Base-by-base conservation (phyloP, 2,329 filamentous ascomycete species). In the Penicillium glabrum region DNA sequence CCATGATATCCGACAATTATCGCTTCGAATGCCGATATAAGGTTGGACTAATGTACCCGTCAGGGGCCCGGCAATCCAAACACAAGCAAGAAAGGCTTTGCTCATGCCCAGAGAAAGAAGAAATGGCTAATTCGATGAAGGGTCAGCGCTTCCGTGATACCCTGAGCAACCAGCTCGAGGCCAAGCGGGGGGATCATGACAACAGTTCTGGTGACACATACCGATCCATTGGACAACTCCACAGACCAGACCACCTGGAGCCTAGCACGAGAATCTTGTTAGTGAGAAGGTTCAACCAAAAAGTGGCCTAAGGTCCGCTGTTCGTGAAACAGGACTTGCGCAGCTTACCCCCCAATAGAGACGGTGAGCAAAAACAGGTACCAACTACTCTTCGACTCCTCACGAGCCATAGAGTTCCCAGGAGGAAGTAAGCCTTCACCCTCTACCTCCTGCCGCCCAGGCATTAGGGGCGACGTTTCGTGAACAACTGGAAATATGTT, bases 231-330 rank as follows among this genome's bases (percentile, higher is more conserved):
- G 53, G 92, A 96, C 43, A 96, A 82, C 75, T 98, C 93, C 43
- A 96, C 92, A 1, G 93, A 93, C 93, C 93, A 98, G 27, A 93
- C 92, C 65, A 98, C 89, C 77, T 98, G 93, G 60, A 98, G 80
- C 24, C 91, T 83, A 61, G 13, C 51, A 31, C n/a, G 53, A 41
- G 23, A 33, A 21, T 46, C 2, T 16, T 45, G 45, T 37, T 11
- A 51, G 56, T 41, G 51, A 10, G 4, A 27, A 26, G 13, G 2
- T 45, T 37, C 35, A 21, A 26, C 8, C 41, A 44, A 49, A 31
- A 43, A 50, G 35, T n/a, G 19, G 11, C 14, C 10, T 23, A 41
- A 3, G 19, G n/a, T n/a, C 16, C 35, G 35, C 35, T 39, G 19
- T 23, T 19, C 19, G 11, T 41, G 19, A 19, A 39, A 19, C 19